Conservation (phyloP, 805 yeast genomes). For the Starmerella vitae region DNA sequence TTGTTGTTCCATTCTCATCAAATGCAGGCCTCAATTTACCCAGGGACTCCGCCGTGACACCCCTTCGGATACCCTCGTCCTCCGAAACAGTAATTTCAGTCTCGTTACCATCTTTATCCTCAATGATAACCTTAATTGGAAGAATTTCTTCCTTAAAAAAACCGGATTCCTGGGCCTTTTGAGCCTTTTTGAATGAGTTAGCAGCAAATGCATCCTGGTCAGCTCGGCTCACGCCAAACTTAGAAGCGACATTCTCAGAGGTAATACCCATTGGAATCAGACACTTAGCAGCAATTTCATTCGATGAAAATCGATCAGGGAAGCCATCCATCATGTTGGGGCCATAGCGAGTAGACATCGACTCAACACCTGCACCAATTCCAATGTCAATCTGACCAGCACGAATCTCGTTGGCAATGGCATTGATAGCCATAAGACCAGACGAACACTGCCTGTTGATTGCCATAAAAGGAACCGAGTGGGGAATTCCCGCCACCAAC, state of each 20-base stretch:
- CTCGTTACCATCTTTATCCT: conserved; percentile 45
- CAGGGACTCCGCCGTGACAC: conserved; percentile 67
- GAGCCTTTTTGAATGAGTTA: conserved; percentile 72
- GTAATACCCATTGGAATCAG: conserved; percentile 94
- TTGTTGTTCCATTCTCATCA: conserved; percentile 68
- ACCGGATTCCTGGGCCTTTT: conserved; percentile 52
- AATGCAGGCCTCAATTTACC: conserved; percentile 77
- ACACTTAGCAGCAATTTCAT: conserved; percentile 52
- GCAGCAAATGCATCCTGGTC: conserved; percentile 88
- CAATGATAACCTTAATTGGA: conserved; percentile 55
- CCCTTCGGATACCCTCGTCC: conserved; percentile 84
- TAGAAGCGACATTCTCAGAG: conserved; percentile 73
- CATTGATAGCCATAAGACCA: conserved; percentile 81
- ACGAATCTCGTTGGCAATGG: conserved; percentile 75
- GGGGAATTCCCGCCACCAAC: conserved; percentile 82
- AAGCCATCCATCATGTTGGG: conserved; percentile 55
- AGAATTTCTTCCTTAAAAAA: conserved; percentile 79
- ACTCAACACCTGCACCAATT: conserved; percentile 83
- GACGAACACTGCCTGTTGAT: conserved; percentile 92
- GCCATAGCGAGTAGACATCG: conserved; percentile 87
- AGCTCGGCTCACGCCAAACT: conserved; percentile 48
- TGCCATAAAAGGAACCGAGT: conserved; percentile 63
- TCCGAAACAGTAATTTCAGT: conserved; percentile 40
- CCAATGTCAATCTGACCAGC: conserved; percentile 86
- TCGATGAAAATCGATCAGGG: conserved; percentile 32